phyloP scores from a whole-genome alignment of 352 stramenopile genomes.

The Blastocystis hominis region DNA sequence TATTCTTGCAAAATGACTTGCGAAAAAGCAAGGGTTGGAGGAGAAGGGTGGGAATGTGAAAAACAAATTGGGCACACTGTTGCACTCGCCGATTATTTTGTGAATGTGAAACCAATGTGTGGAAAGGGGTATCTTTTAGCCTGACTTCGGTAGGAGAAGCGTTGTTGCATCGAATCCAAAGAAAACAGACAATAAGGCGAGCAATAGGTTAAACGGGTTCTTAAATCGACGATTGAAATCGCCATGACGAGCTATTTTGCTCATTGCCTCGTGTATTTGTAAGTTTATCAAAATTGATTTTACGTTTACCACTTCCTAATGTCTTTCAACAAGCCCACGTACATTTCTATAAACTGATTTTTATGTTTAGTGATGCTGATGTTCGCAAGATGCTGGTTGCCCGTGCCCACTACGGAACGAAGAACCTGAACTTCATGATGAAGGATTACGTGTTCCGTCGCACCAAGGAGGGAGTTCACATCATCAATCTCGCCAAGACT shows the following conservation, averaged over 20 bases:
- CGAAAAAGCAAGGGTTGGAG: background rate
- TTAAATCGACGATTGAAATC: slow-evolving; percentile 17
- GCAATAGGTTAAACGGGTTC: background rate
- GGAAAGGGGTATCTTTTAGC: background rate
- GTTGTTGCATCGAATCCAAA: background rate
- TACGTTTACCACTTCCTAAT: background rate
- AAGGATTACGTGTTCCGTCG: slow-evolving; percentile 98
- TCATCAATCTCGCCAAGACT: slow-evolving; percentile 99
- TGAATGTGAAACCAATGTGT: background rate
- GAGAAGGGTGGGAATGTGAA: background rate
- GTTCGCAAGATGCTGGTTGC: slow-evolving; percentile 99
- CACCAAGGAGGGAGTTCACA: slow-evolving; percentile 94
- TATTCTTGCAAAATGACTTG: background rate
- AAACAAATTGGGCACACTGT: background rate
- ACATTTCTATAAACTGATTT: background rate
- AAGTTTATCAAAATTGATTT: background rate
- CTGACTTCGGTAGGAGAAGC: background rate
- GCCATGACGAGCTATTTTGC: background rate
- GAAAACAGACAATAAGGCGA: background rate
- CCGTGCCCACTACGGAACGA: slow-evolving; percentile 96
- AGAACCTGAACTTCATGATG: slow-evolving; percentile 97
- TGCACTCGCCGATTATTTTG: too few relatives aligned
- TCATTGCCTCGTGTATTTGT: background rate
- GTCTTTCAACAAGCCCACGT: slow-evolving; percentile 29
- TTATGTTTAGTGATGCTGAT: slow-evolving; percentile 80